Conservation (phyloP, 1,139 yeast genomes). For the Pichia sp. region DNA sequence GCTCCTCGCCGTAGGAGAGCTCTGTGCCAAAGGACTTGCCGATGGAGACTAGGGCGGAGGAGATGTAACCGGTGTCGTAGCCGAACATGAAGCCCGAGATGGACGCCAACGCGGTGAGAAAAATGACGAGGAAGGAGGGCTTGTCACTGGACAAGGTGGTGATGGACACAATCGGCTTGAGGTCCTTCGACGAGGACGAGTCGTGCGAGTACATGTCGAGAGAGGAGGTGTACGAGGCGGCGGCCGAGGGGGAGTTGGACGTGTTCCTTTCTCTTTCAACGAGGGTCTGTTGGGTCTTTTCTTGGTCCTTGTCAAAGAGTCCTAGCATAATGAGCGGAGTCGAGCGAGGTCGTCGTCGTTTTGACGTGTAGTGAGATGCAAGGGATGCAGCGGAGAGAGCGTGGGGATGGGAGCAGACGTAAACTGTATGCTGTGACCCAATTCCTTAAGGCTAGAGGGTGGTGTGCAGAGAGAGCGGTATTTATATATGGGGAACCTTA, state of each 20-base stretch:
- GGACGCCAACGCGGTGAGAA: conserved; percentile 74
- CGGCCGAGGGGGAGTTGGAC: neutral
- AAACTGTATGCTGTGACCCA: no score
- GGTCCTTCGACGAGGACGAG: conserved; percentile 3
- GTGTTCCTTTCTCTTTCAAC: neutral
- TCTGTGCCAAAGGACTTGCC: conserved; percentile 62
- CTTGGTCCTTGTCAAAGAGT: neutral
- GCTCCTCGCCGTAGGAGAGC: conserved; percentile 73
- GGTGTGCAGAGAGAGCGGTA: neutral
- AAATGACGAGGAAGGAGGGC: conserved; percentile 61
- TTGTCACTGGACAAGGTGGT: conserved; percentile 39
- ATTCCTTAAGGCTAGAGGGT: neutral
- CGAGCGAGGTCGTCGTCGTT: neutral
- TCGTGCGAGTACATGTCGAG: conserved; percentile 4
- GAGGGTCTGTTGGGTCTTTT: neutral
- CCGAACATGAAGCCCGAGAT: conserved; percentile 96
- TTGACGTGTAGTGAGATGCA: neutral
- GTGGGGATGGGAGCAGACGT: neutral
- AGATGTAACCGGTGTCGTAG: conserved; percentile 93
- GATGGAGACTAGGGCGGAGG: conserved; percentile 83
- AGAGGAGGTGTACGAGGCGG: neutral
- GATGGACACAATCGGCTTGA: conserved; percentile 11
- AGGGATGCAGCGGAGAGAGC: neutral
- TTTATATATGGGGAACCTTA: neutral
- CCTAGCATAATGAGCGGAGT: neutral